A percentile compares a stretch with the other conserved stretches of the same genome.
phyloP scores from a whole-genome alignment of 371 early-diverging fungal genomes.

The Globomyces sp. region DNA sequence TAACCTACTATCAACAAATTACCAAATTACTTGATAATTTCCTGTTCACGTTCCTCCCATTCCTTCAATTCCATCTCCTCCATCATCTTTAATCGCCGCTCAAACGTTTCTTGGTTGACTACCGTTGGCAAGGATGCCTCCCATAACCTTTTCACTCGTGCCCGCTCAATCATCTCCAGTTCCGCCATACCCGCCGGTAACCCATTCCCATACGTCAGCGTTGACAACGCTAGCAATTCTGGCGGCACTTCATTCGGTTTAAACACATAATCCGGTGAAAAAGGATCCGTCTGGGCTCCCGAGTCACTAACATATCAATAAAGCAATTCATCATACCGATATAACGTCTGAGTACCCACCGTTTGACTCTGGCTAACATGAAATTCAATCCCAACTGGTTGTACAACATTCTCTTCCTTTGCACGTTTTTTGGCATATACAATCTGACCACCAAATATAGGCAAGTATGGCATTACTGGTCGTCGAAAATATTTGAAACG shows the following conservation, averaged over 20 bases:
- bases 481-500: slow-evolving; percentile 55
- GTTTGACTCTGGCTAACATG: slow-evolving; percentile 31
- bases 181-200: slow-evolving; percentile 53
- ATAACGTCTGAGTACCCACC: slow-evolving; percentile 48
- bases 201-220: slow-evolving; percentile 47
- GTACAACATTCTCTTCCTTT: slow-evolving; percentile 11
- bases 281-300: slow-evolving; percentile 60
- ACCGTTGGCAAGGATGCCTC: slow-evolving; percentile 50
- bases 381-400: slow-evolving; percentile 7
- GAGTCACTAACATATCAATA: slow-evolving; percentile 38
- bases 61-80: slow-evolving; percentile 59
- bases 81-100: slow-evolving; percentile 54
- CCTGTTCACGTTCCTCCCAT: slow-evolving; percentile 55
- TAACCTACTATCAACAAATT: slow-evolving; percentile 6
- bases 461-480: slow-evolving; percentile 54
- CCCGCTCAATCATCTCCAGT: slow-evolving; percentile 59
- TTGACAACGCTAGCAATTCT: slow-evolving; percentile 52
- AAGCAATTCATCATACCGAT: slow-evolving; percentile 27
- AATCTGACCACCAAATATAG: slow-evolving; percentile 44
- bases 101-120: slow-evolving; percentile 47
- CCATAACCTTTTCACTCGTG: slow-evolving; percentile 55
- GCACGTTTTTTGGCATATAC: slow-evolving; percentile 40
- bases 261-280: slow-evolving; percentile 53
- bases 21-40: slow-evolving; percentile 34
- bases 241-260: slow-evolving; percentile 36